These are phyloP conservation scores for Cutaneotrichosporon mucoides DNA, from an alignment of 1,284 basidiomycete species.

Conservation along the genomic window DNA sequence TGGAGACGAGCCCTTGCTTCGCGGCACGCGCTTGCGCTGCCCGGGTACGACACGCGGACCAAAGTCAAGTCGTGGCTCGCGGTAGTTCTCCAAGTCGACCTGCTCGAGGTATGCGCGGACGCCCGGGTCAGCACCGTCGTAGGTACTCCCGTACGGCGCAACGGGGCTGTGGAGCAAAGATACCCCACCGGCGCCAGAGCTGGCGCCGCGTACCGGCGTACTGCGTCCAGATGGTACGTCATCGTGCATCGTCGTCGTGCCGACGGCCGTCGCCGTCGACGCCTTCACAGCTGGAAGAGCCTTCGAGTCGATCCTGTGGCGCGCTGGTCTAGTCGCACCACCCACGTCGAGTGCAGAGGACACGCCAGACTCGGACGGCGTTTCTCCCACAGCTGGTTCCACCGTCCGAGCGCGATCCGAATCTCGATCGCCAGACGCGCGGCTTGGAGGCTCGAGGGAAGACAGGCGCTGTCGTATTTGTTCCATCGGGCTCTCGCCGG, in stretches of 20 bases:
- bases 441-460: slow-evolving; percentile 29
- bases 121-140: slow-evolving; percentile 77
- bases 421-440: neutral
- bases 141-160: slow-evolving; percentile 44
- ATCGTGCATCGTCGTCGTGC: slow-evolving; percentile 48
- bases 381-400: slow-evolving; percentile 1
- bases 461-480: slow-evolving; percentile 41
- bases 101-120: slow-evolving; percentile 81
- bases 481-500: slow-evolving; percentile 36
- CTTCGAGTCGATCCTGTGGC: slow-evolving; percentile 58
- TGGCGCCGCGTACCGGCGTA: slow-evolving; percentile 22
- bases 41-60: slow-evolving; percentile 76
- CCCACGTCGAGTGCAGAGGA: slow-evolving; percentile 36
- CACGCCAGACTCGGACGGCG: slow-evolving; percentile 37
- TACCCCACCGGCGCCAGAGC: slow-evolving; percentile 14
- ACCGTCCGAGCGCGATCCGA: neutral
- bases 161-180: neutral
- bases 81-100: slow-evolving; percentile 76
- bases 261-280: slow-evolving; percentile 68
- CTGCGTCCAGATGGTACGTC: slow-evolving; percentile 42
- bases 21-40: slow-evolving; percentile 65
- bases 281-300: slow-evolving; percentile 79
- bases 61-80: slow-evolving; percentile 80
- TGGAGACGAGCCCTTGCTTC: slow-evolving; percentile 54
- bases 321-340: slow-evolving; percentile 16